These are phyloP conservation scores for Papiliotrema terrestris DNA, from an alignment of 1,284 basidiomycete genomes.

Conservation along the genomic window DNA sequence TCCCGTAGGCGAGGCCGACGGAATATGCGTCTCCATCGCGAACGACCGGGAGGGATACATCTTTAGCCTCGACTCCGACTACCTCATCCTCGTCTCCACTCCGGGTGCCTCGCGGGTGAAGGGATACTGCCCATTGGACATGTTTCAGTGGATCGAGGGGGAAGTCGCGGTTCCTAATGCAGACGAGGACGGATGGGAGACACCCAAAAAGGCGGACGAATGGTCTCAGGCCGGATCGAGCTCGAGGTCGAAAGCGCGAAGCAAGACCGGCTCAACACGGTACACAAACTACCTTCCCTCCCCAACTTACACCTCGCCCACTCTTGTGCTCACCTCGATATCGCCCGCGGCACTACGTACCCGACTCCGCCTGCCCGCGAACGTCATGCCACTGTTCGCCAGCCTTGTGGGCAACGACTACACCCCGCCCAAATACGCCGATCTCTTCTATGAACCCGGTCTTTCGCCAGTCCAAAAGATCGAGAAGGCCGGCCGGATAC, in stretches of 20 bases:
- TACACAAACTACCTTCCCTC: conserved; percentile 60
- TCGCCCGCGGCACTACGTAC: conserved; percentile 62
- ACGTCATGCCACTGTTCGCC: conserved; percentile 76
- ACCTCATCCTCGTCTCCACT: conserved; percentile 68
- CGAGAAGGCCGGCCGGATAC: conserved; percentile 42
- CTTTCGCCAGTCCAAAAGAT: conserved; percentile 30
- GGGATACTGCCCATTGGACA: conserved; percentile 76
- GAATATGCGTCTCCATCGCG: conserved; percentile 77
- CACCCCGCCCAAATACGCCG: conserved; percentile 52
- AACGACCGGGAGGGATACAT: conserved; percentile 70
- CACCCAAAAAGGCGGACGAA: not conserved
- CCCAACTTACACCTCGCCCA: conserved; percentile 45
- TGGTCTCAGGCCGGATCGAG: conserved; percentile 11
- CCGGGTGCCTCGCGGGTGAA: conserved; percentile 51
- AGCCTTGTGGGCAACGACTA: conserved; percentile 85
- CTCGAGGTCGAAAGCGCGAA: conserved; percentile 1
- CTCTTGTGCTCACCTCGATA: conserved; percentile 57
- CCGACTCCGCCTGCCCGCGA: conserved; percentile 64
- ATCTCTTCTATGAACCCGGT: conserved; percentile 30
- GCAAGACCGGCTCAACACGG: conserved; percentile 16
- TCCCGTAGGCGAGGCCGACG: conserved; percentile 83
- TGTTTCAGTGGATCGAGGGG: conserved; percentile 64
- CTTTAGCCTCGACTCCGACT: conserved; percentile 76
- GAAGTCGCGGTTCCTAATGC: not conserved
- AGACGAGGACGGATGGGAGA: not conserved